phyloP scores from a whole-genome alignment of 192 early-diverging fungal genomes.

The Rhizophagus sp. region DNA sequence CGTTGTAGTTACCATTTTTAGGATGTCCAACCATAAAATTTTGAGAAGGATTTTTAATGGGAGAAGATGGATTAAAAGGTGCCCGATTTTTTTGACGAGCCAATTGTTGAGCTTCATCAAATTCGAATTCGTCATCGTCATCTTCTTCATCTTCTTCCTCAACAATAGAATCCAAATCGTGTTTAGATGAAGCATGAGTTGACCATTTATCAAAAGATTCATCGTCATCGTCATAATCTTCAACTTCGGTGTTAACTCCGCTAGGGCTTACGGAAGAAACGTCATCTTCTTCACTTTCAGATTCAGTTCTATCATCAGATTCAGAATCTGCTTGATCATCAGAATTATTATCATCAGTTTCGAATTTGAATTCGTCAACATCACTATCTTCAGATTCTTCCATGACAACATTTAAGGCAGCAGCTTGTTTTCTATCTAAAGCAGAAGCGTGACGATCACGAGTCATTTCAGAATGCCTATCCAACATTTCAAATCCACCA shows the following conservation, averaged over 20 bases:
- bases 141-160: conserved; percentile 13
- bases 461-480: not conserved
- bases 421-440: not conserved
- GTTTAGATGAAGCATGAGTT: conserved; percentile 8
- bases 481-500: not conserved
- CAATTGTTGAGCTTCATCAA: not conserved
- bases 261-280: too few species aligned
- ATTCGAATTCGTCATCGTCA: conserved; percentile 25
- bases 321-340: conserved; percentile 3
- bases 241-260: not conserved
- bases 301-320: not conserved
- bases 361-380: not conserved
- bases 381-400: conserved; percentile 29
- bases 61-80: not conserved
- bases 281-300: not conserved
- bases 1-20: too few species aligned
- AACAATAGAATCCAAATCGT: conserved; percentile 19
- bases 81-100: not conserved
- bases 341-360: not conserved
- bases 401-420: conserved; percentile 3
- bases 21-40: not conserved
- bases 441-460: not conserved
- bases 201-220: not conserved
- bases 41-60: not conserved
- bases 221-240: not conserved